phyloP scores from a whole-genome alignment of 345 rosid species.

The Hibiscus trionum region DNA sequence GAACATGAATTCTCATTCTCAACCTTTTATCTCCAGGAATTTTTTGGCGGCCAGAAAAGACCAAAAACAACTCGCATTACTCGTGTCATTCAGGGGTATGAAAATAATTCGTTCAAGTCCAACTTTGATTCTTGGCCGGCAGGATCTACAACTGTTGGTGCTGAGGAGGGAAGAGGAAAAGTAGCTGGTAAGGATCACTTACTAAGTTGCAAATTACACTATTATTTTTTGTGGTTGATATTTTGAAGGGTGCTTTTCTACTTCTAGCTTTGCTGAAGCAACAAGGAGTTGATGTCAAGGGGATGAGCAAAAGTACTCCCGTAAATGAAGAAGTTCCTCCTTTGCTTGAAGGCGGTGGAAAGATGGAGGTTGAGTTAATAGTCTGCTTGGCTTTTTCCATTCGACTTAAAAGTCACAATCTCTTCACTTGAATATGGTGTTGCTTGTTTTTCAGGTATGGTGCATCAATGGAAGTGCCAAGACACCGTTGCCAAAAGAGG shows the following conservation, averaged over 20 bases:
- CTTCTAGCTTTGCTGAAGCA: constrained; percentile 84
- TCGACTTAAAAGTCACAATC: neutral
- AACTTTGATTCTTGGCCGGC: constrained; percentile 96
- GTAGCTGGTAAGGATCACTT: constrained; percentile 67
- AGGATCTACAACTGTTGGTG: constrained; percentile 65
- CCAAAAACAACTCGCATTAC: constrained; percentile 78
- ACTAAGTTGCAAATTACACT: constrained; percentile 9
- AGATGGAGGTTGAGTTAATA: constrained; percentile 69
- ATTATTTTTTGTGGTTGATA: constrained; percentile 3
- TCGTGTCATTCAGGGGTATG: constrained; percentile 89
- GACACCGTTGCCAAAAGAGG: constrained; percentile 65
- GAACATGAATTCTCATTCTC: constrained; percentile 18
- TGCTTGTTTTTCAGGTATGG: constrained; percentile 62
- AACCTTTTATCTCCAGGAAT: constrained; percentile 48
- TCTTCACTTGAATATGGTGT: neutral
- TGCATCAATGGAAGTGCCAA: constrained; percentile 71
- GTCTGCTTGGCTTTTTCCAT: constrained; percentile 8
- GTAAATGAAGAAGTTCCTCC: constrained; percentile 90
- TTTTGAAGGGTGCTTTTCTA: constrained; percentile 21
- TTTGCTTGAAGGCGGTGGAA: constrained; percentile 93
- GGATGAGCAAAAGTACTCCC: constrained; percentile 56
- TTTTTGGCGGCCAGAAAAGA: constrained; percentile 66
- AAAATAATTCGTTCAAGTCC: constrained; percentile 80
- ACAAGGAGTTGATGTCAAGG: constrained; percentile 91
- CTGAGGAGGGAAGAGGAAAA: constrained; percentile 98